phyloP scores from a whole-genome alignment of 495 filamentous ascomycete species.

The Talaromyces thailandensis region DNA sequence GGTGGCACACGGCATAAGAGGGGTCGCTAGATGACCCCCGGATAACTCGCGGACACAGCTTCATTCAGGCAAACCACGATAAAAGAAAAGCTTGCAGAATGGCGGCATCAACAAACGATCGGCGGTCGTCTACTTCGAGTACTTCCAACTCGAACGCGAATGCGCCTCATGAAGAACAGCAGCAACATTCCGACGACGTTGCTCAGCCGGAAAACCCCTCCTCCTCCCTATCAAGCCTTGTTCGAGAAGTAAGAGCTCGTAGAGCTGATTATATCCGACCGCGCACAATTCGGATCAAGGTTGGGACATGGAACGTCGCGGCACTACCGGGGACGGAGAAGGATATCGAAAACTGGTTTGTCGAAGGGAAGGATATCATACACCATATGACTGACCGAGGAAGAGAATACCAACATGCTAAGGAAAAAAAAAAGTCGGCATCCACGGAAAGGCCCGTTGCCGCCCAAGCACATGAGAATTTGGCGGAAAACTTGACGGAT shows the following conservation, averaged over 20 bases:
- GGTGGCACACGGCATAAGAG: neutral
- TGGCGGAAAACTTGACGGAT: slow-evolving; percentile 18
- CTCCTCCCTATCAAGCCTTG: slow-evolving; percentile 35
- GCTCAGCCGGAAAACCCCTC: slow-evolving; percentile 13
- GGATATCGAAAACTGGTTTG: slow-evolving; percentile 80
- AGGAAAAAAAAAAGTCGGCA: slow-evolving; percentile 8
- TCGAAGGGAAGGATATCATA: slow-evolving; percentile 53
- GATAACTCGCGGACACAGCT: neutral
- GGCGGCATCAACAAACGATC: neutral
- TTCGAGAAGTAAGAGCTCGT: slow-evolving; percentile 57
- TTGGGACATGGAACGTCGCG: slow-evolving; percentile 94
- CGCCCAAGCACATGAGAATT: neutral
- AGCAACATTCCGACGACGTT: neutral
- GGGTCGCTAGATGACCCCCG: neutral
- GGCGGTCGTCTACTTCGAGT: neutral
- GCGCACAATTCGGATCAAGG: slow-evolving; percentile 65
- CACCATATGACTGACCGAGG: neutral
- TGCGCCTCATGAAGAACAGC: neutral
- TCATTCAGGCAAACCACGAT: neutral
- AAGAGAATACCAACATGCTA: slow-evolving; percentile 12
- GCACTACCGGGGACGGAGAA: slow-evolving; percentile 72
- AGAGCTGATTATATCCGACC: slow-evolving; percentile 68
- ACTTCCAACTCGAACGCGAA: neutral
- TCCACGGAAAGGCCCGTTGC: neutral
- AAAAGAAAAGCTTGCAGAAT: neutral